phyloP scores from a whole-genome alignment of 129 eudicot genomes.

The Mikania micrantha region DNA sequence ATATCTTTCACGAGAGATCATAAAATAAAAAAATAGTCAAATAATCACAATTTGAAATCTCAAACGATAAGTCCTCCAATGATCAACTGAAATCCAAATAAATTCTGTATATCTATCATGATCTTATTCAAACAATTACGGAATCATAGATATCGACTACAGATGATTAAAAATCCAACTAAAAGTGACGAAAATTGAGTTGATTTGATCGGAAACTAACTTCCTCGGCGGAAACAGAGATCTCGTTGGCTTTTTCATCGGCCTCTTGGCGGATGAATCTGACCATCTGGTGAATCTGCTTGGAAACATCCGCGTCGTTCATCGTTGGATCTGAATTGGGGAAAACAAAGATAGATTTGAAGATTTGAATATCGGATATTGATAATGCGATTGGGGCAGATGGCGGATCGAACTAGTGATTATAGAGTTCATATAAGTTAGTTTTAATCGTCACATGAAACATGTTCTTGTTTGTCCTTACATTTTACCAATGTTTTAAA shows the following conservation, averaged over 20 bases:
- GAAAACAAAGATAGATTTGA: conserved; percentile 14
- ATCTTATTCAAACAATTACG: not conserved
- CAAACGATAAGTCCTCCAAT: not conserved
- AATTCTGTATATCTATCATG: not conserved
- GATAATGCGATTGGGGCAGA: conserved; percentile 16
- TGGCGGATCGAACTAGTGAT: conserved; percentile 22
- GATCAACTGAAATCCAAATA: not conserved
- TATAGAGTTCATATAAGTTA: not conserved
- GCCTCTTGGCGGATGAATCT: conserved; percentile 96
- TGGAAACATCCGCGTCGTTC: conserved; percentile 74
- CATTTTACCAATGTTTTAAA: too few species aligned
- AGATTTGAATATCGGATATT: conserved; percentile 2
- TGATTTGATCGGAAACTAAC: conserved; percentile 22
- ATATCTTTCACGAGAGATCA: not conserved
- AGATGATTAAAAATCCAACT: not conserved
- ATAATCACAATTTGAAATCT: not conserved
- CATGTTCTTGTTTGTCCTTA: too few species aligned
- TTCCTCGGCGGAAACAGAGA: conserved; percentile 97
- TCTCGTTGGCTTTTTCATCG: conserved; percentile 97
- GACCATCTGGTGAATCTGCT: conserved; percentile 99
- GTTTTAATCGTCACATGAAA: conserved; percentile 20
- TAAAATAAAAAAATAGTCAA: not conserved
- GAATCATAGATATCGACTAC: not conserved
- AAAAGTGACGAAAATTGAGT: not conserved
- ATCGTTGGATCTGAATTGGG: conserved; percentile 30